Evolutionary conservation across 1,284 basidiomycete species (phyloP), one percentile per base, ranked within the genome.

Genomic region (Irpex rosettiformis): DNA sequence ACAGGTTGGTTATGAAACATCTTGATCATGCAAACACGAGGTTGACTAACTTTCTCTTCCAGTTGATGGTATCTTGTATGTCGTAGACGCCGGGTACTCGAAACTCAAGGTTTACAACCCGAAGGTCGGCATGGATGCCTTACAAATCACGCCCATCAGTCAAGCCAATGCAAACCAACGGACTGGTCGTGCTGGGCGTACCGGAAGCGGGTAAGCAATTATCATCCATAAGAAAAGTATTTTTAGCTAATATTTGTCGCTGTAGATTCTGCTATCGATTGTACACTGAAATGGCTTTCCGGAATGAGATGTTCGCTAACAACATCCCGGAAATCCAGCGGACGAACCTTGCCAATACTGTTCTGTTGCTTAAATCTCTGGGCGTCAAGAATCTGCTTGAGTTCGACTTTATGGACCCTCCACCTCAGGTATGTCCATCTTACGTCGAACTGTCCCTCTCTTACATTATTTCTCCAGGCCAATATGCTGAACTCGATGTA

Each of bases 391-490:
- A 99, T 72, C 77, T 99, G 21, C 86, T 99, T 61, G 94, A 95
- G 73, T 99, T 99, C 69, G 97, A 98, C 73, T 99, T 99, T 71
- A 98, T 99, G 96, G 97, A 99, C 69, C 95, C 96, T 1, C 97
- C 97, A 22, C 96, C 96, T 77, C 77, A 96, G 87, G 84, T 85
- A 64, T 54, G 85, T n/a, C 11, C 82, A 52, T 79, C 79, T 63
- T 74, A 79, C 68, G 80, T 81, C 62, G 80, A 80, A 77, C 77
- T 64, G 77, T 77, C 3, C 78, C 76, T 7, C 77, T 76, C 24
- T 8, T 24, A 48, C 51, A 8, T 53, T 11, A 55, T 6, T 27
- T 59, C 48, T 16, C 1, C 65, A 93, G 86, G 92, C 91, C 60
- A 96, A 96, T 70, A 96, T 96, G 65, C 79, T 96, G 52, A 98